phyloP scores from a whole-genome alignment of 2,329 filamentous ascomycete genomes.

The Diplodia seriata region DNA sequence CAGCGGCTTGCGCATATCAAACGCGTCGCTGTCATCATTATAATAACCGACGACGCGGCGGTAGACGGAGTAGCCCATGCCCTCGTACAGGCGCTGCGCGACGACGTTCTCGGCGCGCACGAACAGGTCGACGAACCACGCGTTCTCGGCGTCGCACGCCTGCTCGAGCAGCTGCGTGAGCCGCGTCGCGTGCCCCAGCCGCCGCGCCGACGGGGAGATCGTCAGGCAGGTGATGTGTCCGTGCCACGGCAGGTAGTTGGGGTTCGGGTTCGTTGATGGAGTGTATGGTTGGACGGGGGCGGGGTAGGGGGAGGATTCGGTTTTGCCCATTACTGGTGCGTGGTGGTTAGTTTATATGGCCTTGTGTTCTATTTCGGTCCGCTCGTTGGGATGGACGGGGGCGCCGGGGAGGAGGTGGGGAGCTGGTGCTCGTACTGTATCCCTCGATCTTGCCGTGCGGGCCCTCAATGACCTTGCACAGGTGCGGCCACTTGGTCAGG shows the following conservation, averaged over 20 bases:
- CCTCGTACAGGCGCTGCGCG: conserved; percentile 87
- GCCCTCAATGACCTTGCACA: conserved; percentile 92
- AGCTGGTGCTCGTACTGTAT: conserved; percentile 71
- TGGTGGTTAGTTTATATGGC: neutral
- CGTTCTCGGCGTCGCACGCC: conserved; percentile 80
- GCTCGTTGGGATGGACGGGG: neutral
- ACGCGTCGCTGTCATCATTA: conserved; percentile 92
- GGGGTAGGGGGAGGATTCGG: conserved; percentile 80
- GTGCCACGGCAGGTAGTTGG: conserved; percentile 96
- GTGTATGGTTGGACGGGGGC: conserved; percentile 75
- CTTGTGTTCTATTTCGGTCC: too few relatives aligned
- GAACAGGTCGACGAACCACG: conserved; percentile 96
- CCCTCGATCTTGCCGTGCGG: conserved; percentile 86
- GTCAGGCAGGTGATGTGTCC: conserved; percentile 97
- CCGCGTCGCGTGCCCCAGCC: conserved; percentile 84
- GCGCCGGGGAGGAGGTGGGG: neutral
- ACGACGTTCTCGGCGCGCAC: conserved; percentile 87
- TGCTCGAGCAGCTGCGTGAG: conserved; percentile 81
- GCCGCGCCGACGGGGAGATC: conserved; percentile 83
- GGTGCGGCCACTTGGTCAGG: conserved; percentile 90
- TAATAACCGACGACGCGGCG: conserved; percentile 92
- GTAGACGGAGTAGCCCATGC: conserved; percentile 89
- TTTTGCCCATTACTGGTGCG: conserved; percentile 87
- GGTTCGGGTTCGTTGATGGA: conserved; percentile 56
- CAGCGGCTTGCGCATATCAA: conserved; percentile 94